Base-by-base conservation (phyloP, 805 yeast genomes). In the Yamadazyma akitaensis region DNA sequence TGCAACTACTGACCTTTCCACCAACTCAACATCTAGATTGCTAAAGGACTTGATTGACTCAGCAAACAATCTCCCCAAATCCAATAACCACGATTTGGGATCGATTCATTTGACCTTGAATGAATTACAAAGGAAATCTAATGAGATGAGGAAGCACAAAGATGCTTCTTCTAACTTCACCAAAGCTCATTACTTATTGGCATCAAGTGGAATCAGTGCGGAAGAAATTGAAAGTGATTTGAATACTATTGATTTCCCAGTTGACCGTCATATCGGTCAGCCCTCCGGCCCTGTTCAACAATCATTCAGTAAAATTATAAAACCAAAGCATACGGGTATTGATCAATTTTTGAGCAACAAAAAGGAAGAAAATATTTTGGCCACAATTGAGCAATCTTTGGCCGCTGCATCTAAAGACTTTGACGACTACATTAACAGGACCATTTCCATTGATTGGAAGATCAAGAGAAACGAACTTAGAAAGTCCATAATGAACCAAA, bases 151-250 rank as follows among this genome's bases (percentile, higher is more conserved):
- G 46, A 76, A 73, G 47, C 47, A 49, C 14, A 58, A 60, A 16
- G 75, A 72, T 32, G 37, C 38, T 12, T 21, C 37, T 13, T 60
- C 60, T 16, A 69, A 70, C 37, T 76, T 68, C 57, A 84, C 89
- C 2, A 84, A 82, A 57, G 94, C 88, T 1, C 98, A 94, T 60
- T 94, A 94, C 62, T 69, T 94, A 34, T 70, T 92, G 37, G 96
- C 97, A 5, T 87, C 91, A 1, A 85, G 92, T 58, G 97, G 97
- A 1, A 78, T 90, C 43, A 82, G 88, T 36, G 84, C 92, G 42
- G 96, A 88, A 56, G 94, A 88, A 47, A 81, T 91, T 34, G 90
- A 87, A 53, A 67, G 66, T 28, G 84, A 81, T 41, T 64, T 84
- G 47, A 72, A 75, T 46, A 42, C 60, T n/a, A 60, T 60, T 35